Percentiles rank a stretch among this genome's conserved stretches.
phyloP scores from a whole-genome alignment of 2,329 filamentous ascomycete species.

The Diaporthe citrichinensis region DNA sequence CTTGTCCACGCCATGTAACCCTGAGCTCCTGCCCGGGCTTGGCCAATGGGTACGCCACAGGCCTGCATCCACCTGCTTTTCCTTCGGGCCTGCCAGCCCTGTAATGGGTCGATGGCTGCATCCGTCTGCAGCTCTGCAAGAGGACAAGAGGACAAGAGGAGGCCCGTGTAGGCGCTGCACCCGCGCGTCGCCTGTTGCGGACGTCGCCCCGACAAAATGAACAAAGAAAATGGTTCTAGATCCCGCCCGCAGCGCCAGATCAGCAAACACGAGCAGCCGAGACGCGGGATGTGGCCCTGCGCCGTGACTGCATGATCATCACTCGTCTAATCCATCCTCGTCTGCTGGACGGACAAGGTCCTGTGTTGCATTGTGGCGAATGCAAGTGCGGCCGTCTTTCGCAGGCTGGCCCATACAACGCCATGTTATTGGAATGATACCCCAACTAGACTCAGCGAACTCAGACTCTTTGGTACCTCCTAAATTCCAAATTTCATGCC shows the following conservation, averaged over 20 bases:
- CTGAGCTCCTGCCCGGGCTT: background rate
- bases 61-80: constrained; percentile 15
- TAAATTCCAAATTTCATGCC: too few species aligned
- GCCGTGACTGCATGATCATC: constrained; percentile 19
- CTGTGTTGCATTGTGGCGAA: background rate
- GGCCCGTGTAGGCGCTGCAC: constrained; percentile 4
- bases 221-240: constrained; percentile 16
- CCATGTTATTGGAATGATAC: background rate
- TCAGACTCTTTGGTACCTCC: too few species aligned
- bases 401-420: background rate
- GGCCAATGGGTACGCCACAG: constrained; percentile 1
- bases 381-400: background rate
- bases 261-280: background rate
- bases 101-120: constrained; percentile 19
- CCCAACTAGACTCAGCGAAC: background rate
- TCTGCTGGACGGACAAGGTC: background rate
- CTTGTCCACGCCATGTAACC: constrained; percentile 14
- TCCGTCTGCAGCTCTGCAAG: background rate
- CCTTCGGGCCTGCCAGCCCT: background rate
- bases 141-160: too few species aligned
- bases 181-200: constrained; percentile 17
- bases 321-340: background rate
- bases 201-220: background rate
- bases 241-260: background rate
- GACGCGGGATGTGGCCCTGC: constrained; percentile 9